These are phyloP conservation scores for Crassisporium funariophilum DNA, from an alignment of 768 basidiomycete genomes.

Conservation along the genomic window DNA sequence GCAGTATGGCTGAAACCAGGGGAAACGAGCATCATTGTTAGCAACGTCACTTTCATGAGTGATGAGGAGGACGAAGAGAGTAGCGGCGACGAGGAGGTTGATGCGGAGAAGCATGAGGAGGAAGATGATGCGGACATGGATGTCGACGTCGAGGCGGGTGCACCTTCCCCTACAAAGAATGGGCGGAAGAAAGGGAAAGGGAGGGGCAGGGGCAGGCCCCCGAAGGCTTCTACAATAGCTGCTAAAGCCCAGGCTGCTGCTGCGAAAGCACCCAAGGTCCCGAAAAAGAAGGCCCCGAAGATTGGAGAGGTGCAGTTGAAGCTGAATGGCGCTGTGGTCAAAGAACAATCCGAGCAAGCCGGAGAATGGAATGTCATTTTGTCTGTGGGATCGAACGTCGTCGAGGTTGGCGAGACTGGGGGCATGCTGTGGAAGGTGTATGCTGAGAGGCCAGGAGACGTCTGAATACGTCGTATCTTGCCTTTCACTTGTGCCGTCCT, in stretches of 20 bases:
- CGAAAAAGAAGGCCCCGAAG: slow-evolving; percentile 49
- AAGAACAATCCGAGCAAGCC: slow-evolving; percentile 44
- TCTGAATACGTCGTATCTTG: not conserved
- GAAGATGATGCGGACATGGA: slow-evolving; percentile 50
- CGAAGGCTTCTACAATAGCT: slow-evolving; percentile 29
- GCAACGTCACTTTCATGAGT: slow-evolving; percentile 53
- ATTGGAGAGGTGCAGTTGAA: slow-evolving; percentile 63
- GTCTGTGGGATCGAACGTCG: slow-evolving; percentile 55
- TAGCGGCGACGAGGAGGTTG: slow-evolving; percentile 52
- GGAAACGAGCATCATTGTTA: slow-evolving; percentile 59
- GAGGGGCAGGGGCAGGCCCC: slow-evolving; percentile 39
- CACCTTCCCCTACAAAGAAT: slow-evolving; percentile 41
- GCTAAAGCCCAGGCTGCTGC: slow-evolving; percentile 30
- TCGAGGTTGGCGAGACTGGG: slow-evolving; percentile 76
- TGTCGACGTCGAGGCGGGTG: slow-evolving; percentile 37
- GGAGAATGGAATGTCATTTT: slow-evolving; percentile 67
- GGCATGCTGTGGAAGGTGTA: slow-evolving; percentile 75
- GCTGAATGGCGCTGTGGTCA: slow-evolving; percentile 57
- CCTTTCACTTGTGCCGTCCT: not conserved
- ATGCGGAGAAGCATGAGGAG: slow-evolving; percentile 38
- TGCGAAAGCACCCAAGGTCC: slow-evolving; percentile 26
- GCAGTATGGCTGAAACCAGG: slow-evolving; percentile 58
- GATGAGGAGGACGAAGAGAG: slow-evolving; percentile 64
- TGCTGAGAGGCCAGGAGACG: slow-evolving; percentile 45
- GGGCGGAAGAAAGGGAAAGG: slow-evolving; percentile 44